Evolutionary conservation across 2,329 filamentous ascomycete species (phyloP).

Genomic region (Sporothrix globosa): DNA sequence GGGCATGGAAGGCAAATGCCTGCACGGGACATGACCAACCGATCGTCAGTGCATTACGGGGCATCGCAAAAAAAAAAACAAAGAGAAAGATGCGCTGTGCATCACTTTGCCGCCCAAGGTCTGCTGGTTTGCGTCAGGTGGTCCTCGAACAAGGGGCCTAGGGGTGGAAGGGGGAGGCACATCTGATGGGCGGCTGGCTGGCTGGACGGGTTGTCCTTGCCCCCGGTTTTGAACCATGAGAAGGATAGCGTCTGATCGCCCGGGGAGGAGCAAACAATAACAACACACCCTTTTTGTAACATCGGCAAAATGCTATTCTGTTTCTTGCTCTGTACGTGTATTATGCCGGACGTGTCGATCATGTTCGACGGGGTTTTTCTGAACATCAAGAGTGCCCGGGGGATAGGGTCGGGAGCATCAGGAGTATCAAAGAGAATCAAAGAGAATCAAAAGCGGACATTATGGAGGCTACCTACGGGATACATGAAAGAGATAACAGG

Average conservation of each 20-base stretch:
- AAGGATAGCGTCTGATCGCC: conserved; percentile 10
- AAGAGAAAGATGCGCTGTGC: conserved; percentile 5
- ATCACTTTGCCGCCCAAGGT: background rate
- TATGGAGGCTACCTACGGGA: too few species aligned
- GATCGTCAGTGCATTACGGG: conserved; percentile 12
- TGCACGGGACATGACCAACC: conserved; percentile 4
- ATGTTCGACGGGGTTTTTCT: background rate
- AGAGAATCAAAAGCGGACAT: too few species aligned
- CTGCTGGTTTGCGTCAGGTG: background rate
- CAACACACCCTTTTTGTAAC: conserved; percentile 1
- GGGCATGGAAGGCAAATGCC: background rate
- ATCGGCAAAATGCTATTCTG: conserved; percentile 7
- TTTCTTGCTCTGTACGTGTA: background rate
- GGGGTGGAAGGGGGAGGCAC: background rate
- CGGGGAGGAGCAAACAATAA: background rate
- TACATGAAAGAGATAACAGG: too few species aligned
- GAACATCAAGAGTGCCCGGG: background rate
- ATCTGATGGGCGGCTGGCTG: conserved; percentile 2
- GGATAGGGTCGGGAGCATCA: background rate
- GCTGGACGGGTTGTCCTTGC: conserved; percentile 12
- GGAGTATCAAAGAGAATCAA: background rate
- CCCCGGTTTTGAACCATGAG: conserved; percentile 10
- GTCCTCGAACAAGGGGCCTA: too few species aligned
- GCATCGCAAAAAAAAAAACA: background rate
- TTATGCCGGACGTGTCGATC: conserved; percentile 20